Evolutionary conservation across 2,329 filamentous ascomycete species (phyloP), one percentile per base, ranked within the genome.

Genomic region (Trichoderma lentiforme): DNA sequence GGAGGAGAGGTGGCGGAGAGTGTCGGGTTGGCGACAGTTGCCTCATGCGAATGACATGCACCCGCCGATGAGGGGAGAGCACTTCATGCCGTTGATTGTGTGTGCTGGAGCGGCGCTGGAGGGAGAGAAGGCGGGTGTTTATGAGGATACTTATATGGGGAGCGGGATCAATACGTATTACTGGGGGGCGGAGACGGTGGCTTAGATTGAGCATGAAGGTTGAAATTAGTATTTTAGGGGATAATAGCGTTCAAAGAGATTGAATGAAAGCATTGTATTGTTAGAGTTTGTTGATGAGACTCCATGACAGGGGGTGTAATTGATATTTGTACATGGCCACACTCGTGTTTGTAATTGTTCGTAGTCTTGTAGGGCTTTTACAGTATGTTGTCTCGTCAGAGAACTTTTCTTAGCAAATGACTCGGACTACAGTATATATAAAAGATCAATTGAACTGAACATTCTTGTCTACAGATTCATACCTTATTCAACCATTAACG

Each of bases 31-130:
- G 87, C 81, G 87, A 70, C 76, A 76, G 3, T 81, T 88, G 74
- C 84, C 85, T 0, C 77, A 82, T 36, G 83, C 84, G 1, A 85
- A 86, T 73, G 81, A 83, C 14, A 87, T 88, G 83, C 88, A 90
- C 76, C 88, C 88, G 3, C 79, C 79, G 1, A 77, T 81, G 11
- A 86, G 84, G 0, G 87, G 86, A 0, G 88, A 90, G 79, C 88
- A 90, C 74, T 89, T 90, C 70, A 79, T 90, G 83, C 88, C 88
- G 72, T 77, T 90, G 79, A 77, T 89, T 60, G 88, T 90, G 36
- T 87, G 85, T 74, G 86, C 86, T 4, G 87, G 85, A 0, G 84
- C 84, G 0, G 87, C 85, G 0, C 83, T 78, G 14, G 84, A 84
- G 24, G 79, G 77, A 1, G 85, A 83, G 63, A 78, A 78, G 76